Conservation (phyloP, 2,329 filamentous ascomycete genomes). For the Diaporthe amygdali region DNA sequence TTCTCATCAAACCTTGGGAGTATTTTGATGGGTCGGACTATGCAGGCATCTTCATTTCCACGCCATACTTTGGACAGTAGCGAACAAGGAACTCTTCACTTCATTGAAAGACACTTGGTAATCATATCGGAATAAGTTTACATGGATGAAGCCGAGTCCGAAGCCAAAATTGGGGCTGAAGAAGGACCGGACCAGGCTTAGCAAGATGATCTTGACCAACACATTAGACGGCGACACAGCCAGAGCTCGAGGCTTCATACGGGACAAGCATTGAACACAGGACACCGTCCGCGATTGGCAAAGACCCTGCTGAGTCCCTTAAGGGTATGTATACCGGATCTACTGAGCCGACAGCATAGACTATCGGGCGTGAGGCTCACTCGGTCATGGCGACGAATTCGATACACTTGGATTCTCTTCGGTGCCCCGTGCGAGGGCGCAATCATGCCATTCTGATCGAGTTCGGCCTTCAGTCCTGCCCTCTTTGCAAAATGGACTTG, state of each 20-base stretch:
- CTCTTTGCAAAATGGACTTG: background rate
- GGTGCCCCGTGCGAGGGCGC: background rate
- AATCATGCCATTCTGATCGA: background rate
- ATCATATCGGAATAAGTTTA: background rate
- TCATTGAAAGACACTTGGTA: background rate
- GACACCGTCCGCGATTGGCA: background rate
- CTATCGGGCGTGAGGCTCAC: no score
- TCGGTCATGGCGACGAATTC: no score
- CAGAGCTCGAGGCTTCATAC: background rate
- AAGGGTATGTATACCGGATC: background rate
- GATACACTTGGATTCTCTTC: background rate
- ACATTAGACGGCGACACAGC: background rate
- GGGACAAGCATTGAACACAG: background rate
- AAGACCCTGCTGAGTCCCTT: background rate
- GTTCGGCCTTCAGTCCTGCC: background rate
- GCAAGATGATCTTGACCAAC: background rate
- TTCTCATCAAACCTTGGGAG: accelerated
- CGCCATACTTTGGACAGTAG: background rate
- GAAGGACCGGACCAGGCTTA: background rate
- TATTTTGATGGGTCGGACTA: background rate
- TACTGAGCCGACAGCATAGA: background rate
- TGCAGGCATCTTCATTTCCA: background rate
- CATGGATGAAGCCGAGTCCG: background rate
- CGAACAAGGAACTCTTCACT: background rate
- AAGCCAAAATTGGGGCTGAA: background rate